Evolutionary conservation across 805 yeast genomes (phyloP), one percentile per base, ranked within the genome.

Genomic region (Torulaspora microellipsoides): DNA sequence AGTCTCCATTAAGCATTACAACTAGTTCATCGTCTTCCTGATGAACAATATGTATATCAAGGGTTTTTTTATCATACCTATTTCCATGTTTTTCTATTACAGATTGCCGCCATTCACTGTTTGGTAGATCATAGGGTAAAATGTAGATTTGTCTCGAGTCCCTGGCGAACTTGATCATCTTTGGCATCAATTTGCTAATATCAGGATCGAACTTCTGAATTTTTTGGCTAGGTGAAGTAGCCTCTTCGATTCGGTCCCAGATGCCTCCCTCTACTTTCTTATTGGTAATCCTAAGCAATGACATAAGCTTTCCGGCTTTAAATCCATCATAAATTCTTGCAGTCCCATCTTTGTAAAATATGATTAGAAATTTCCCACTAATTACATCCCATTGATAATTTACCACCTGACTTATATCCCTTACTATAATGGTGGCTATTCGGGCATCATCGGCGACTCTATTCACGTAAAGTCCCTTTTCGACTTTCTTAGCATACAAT

Each of bases 311-410:
- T 11, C 64, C 64, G 9, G 49, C 51, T 15, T 48, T 44, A 13
- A 55, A 49, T 10, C 46, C 59, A 37, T 86, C 70, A 49, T 73
- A 77, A 8, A 80, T 71, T 67, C 77, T 69, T 4, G 80, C 59
- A 43, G 67, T 46, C 44, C 81, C 84, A 60, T 76, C 63, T 8
- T 41, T 47, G 25, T 58, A 58, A 8, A 78, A 67, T 2, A 80
- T 56, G 6, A 79, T 74, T 28, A 82, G 49, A 27, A 78, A 66
- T 36, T 46, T 52, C 4, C 64, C 62, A 12, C 45, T 42, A 2
- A 46, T n/a, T 2, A 14, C 27, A 33, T 60, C 64, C 66, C 66
- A 62, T 28, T 48, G 48, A 27, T 28, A 49, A 2, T 45, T 46
- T 5, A 46, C 48, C 13, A 58, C 40, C 25, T 43, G 51, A 2